Conservation (phyloP, 2,329 filamentous ascomycete species). For the Sporothrix pseudoabietina region DNA sequence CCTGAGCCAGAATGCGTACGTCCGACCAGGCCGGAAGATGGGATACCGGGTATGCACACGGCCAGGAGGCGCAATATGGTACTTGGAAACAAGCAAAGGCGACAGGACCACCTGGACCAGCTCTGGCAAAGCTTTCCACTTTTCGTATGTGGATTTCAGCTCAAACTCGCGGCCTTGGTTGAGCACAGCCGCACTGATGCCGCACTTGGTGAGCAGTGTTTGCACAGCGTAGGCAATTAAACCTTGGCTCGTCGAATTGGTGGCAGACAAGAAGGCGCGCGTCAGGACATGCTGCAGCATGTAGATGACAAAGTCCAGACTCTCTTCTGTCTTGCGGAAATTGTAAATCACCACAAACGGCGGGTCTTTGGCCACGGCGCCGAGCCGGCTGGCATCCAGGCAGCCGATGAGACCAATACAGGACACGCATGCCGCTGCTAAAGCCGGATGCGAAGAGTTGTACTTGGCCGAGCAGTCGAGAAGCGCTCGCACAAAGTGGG, state of each 20-base stretch:
- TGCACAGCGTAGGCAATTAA: conserved; percentile 96
- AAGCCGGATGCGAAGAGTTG: conserved; percentile 65
- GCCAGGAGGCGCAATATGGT: conserved; percentile 67
- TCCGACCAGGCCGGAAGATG: conserved; percentile 68
- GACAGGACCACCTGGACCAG: conserved; percentile 77
- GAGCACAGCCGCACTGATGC: conserved; percentile 62
- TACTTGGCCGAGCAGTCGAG: conserved; percentile 86
- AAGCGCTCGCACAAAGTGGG: conserved; percentile 71
- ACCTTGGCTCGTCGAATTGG: conserved; percentile 83
- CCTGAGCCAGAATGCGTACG: conserved; percentile 80
- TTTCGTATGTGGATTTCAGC: conserved; percentile 63
- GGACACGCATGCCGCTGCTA: conserved; percentile 73
- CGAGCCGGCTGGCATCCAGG: conserved; percentile 85
- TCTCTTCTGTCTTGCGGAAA: conserved; percentile 76
- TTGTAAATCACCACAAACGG: conserved; percentile 88
- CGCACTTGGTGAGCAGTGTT: conserved; percentile 76
- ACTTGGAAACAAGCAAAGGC: conserved; percentile 84
- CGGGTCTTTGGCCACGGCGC: conserved; percentile 73
- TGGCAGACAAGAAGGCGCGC: conserved; percentile 86
- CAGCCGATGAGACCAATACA: conserved; percentile 89
- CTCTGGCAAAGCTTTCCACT: conserved; percentile 79
- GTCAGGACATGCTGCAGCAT: conserved; percentile 86
- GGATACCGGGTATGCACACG: conserved; percentile 68
- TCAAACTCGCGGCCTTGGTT: conserved; percentile 46
- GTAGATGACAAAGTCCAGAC: conserved; percentile 81